These are phyloP conservation scores for Tagetes erecta DNA, from an alignment of 129 eudicot genomes.

Conservation along the genomic window DNA sequence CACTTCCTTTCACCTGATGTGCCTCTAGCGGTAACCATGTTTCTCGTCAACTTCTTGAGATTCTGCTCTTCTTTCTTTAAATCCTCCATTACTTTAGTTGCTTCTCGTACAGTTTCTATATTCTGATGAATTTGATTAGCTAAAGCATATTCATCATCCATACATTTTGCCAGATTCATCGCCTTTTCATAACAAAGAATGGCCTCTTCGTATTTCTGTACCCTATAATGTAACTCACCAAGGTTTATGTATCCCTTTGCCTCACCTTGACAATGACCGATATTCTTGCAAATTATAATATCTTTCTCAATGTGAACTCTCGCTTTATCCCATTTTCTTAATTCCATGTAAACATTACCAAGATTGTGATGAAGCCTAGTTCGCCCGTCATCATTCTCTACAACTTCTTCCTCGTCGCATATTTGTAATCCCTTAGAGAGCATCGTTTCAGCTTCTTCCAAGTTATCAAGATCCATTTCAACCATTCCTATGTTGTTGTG, in stretches of 20 bases:
- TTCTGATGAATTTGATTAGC: conserved; percentile 61
- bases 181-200: conserved; percentile 71
- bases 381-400: conserved; percentile 71
- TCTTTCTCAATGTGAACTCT: conserved; percentile 71
- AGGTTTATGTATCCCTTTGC: conserved; percentile 93
- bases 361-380: conserved; percentile 92
- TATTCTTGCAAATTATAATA: conserved; percentile 62
- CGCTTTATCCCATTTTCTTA: conserved; percentile 82
- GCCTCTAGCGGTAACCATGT: conserved; percentile 54
- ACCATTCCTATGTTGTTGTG: conserved; percentile 94
- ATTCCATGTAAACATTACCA: conserved; percentile 74
- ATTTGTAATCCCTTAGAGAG: conserved; percentile 68
- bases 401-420: conserved; percentile 90
- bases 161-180: conserved; percentile 65
- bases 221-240: conserved; percentile 73
- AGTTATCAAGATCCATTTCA: conserved; percentile 91
- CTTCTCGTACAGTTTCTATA: conserved; percentile 56
- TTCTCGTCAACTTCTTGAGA: conserved; percentile 71
- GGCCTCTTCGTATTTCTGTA: conserved; percentile 74
- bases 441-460: conserved; percentile 70
- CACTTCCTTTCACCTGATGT: conserved; percentile 65
- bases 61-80: conserved; percentile 72
- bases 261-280: conserved; percentile 85
- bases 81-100: conserved; percentile 63
- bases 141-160: conserved; percentile 89